Evolutionary conservation across 495 filamentous ascomycete species (phyloP), one percentile per base, ranked within the genome.

Genomic region (Pyronema omphalodes): DNA sequence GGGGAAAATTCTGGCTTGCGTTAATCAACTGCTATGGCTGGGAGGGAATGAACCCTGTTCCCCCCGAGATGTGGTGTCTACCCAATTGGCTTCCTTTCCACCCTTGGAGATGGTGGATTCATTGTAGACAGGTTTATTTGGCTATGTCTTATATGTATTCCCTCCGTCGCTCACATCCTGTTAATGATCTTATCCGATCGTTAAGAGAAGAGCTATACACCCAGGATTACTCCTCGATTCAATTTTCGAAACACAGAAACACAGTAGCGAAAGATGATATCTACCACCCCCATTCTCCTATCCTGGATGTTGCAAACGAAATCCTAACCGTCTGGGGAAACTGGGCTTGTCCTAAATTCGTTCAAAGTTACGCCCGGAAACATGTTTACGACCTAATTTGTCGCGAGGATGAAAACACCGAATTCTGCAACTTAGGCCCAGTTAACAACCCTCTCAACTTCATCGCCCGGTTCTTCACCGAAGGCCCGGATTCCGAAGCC

Each of bases 41-140:
- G 86, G 85, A 94, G 53, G 82, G 85, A 55, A 86, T 96, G 58
- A 96, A 96, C 60, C 91, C 91, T 0, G 78, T 89, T 9, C 91
- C 91, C 4, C 82, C 91, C 0, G 91, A 98, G 68, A 61, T 96
- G 40, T 98, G 91, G 89, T 76, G 95, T 23, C 71, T 98, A 1
- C 93, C 91, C 1, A 87, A 96, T 67, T 96, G 91, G 89, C 78
- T 88, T 11, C 93, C 91, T 0, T 76, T 96, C 59, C 81, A 86
- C 8, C 91, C 93, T 0, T 96, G 93, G 91, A 74, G 87, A 45
- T 98, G 91, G 91, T 98, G 91, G 91, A 86, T 94, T 57, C 91
- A 98, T 57, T 94, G 94, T 68, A 86, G 91, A 12, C 78, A 82
- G 66, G 89, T 98, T 34, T 94, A 88, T 66, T 67, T 94, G 37